Evolutionary conservation across 805 yeast genomes (phyloP).

Genomic region (Yamadazyma philogaea): DNA sequence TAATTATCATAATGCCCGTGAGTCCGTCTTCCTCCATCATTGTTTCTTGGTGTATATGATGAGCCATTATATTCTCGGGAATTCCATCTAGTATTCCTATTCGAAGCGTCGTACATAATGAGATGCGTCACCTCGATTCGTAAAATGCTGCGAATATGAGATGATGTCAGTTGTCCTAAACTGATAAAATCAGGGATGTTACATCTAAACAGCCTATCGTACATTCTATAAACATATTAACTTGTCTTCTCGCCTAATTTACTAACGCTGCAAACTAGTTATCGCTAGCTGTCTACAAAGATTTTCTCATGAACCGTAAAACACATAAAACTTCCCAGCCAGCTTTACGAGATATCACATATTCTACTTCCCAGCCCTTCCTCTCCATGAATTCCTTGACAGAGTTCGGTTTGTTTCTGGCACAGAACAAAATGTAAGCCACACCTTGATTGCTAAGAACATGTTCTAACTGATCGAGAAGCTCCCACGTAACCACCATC

Average conservation of each 20-base stretch:
- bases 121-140: neutral
- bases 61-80: neutral
- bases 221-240: neutral
- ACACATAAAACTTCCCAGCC: constrained; percentile 94
- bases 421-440: constrained; percentile 90
- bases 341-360: constrained; percentile 70
- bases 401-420: constrained; percentile 73
- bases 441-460: constrained; percentile 59
- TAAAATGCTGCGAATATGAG: constrained; percentile 5
- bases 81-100: constrained; percentile 5
- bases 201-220: neutral
- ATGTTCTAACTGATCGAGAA: constrained; percentile 52
- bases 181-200: neutral
- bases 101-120: constrained; percentile 4
- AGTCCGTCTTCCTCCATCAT: constrained; percentile 2
- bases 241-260: neutral
- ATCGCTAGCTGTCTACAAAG: too few relatives aligned
- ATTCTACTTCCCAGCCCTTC: constrained; percentile 51
- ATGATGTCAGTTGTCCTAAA: neutral
- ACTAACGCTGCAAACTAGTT: neutral
- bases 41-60: neutral
- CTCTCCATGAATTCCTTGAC: constrained; percentile 49
- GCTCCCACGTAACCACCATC: constrained; percentile 73
- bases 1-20: constrained; percentile 4
- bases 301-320: constrained; percentile 47